Conservation (phyloP, 805 yeast species). For the Yarrowia sp. region DNA sequence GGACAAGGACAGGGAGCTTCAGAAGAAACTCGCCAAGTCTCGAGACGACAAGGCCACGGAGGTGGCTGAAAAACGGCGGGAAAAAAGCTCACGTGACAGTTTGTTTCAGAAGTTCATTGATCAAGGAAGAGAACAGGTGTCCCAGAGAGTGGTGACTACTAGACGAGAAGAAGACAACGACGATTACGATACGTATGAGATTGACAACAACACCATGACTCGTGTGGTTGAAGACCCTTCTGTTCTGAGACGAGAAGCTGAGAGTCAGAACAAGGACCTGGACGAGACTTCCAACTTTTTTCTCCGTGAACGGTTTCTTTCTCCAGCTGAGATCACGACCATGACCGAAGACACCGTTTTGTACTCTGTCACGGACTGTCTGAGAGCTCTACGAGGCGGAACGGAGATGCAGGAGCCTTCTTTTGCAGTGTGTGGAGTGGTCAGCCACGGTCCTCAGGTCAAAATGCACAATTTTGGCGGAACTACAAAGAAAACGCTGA, state of each 20-base stretch:
- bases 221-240: background rate
- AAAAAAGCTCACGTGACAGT: background rate
- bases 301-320: slow-evolving; percentile 7
- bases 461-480: background rate
- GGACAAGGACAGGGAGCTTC: background rate
- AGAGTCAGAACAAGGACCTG: background rate
- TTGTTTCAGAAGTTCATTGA: background rate
- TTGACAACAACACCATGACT: background rate
- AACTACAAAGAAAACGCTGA: background rate
- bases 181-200: background rate
- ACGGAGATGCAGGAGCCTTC: background rate
- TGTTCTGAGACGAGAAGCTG: slow-evolving; percentile 9
- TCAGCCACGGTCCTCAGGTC: background rate
- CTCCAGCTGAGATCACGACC: background rate
- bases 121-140: background rate
- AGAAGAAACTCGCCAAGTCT: background rate
- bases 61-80: background rate
- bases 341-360: slow-evolving; percentile 3
- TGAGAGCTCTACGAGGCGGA: slow-evolving; percentile 5
- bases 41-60: too few relatives aligned
- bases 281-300: background rate
- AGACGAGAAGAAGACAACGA: background rate
- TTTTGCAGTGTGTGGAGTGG: slow-evolving; percentile 14
- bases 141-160: too few relatives aligned
- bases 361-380: background rate